These are phyloP conservation scores for Colletotrichum coccodes DNA, from an alignment of 2,329 filamentous ascomycete species.

Conservation along the genomic window DNA sequence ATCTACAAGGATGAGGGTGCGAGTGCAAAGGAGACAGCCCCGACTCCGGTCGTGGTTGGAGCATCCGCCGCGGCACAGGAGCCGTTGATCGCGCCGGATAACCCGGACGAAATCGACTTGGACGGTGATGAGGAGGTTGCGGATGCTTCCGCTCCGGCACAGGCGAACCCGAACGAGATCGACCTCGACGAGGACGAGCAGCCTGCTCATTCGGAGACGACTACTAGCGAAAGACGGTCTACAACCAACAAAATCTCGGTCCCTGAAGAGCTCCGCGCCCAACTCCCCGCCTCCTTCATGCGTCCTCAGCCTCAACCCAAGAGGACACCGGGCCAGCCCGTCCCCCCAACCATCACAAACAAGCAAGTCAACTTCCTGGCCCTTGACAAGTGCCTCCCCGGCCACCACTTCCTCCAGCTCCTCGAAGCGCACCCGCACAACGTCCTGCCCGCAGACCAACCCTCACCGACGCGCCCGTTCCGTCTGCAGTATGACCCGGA, in stretches of 20 bases:
- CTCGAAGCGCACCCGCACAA: conserved; percentile 65
- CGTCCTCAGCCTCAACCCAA: conserved; percentile 48
- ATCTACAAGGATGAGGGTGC: conserved; percentile 55
- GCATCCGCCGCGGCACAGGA: conserved; percentile 6
- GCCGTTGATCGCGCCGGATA: conserved; percentile 1
- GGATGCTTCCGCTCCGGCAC: background rate
- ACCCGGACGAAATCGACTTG: conserved; percentile 34
- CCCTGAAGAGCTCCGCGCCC: conserved; percentile 73
- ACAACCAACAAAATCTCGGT: conserved; percentile 49
- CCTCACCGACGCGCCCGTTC: conserved; percentile 56
- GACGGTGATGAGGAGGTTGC: conserved; percentile 25
- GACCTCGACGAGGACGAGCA: conserved; percentile 66
- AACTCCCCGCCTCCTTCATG: conserved; percentile 81
- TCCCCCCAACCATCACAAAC: conserved; percentile 80
- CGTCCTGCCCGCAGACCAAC: conserved; percentile 11
- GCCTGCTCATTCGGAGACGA: conserved; percentile 36
- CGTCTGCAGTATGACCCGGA: conserved; percentile 86
- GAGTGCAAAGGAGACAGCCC: background rate
- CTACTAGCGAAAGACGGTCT: conserved; percentile 6
- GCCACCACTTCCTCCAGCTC: conserved; percentile 85
- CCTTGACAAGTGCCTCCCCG: conserved; percentile 88
- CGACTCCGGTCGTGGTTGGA: background rate
- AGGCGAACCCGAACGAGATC: conserved; percentile 74
- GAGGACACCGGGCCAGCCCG: conserved; percentile 65
- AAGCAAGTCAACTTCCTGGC: conserved; percentile 85